phyloP scores from a whole-genome alignment of 108 stramenopile species.

The Thalassiosira profunda region DNA sequence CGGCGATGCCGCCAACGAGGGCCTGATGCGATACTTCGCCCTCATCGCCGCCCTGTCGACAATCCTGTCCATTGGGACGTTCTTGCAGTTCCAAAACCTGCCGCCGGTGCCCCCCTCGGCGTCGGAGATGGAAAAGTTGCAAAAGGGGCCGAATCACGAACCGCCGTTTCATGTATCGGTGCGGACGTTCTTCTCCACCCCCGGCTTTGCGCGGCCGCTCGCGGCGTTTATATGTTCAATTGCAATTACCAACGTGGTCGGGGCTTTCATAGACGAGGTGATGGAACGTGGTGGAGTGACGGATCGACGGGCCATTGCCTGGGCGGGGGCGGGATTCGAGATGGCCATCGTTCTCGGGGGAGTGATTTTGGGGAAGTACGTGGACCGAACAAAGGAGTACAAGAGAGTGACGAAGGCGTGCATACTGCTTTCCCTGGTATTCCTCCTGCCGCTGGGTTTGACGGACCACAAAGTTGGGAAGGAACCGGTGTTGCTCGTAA shows the following conservation, averaged over 20 bases:
- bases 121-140: constrained; percentile 62
- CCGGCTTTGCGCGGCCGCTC: constrained; percentile 22
- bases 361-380: constrained; percentile 31
- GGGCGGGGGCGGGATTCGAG: constrained; percentile 33
- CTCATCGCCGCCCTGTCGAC: constrained; percentile 53
- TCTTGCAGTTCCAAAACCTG: constrained; percentile 62
- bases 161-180: constrained; percentile 34
- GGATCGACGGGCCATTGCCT: constrained; percentile 5
- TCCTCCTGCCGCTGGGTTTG: constrained; percentile 61
- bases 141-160: constrained; percentile 22
- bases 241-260: constrained; percentile 42
- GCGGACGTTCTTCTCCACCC: constrained; percentile 21
- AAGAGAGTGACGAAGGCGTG: constrained; percentile 22
- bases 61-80: constrained; percentile 50
- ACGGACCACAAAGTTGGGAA: constrained; percentile 65
- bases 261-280: constrained; percentile 41
- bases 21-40: constrained; percentile 61
- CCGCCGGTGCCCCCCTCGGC: constrained; percentile 64
- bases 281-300: constrained; percentile 27
- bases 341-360: constrained; percentile 37
- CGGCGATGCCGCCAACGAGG: constrained; percentile 20
- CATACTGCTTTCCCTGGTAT: constrained; percentile 12
- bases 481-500: constrained; percentile 55
- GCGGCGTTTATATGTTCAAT: constrained; percentile 40
- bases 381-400: constrained; percentile 39